Percentiles rank a stretch among this genome's conserved stretches.
Conservation (phyloP, 1,284 basidiomycete genomes). For the Apiotrichum domesticum region DNA sequence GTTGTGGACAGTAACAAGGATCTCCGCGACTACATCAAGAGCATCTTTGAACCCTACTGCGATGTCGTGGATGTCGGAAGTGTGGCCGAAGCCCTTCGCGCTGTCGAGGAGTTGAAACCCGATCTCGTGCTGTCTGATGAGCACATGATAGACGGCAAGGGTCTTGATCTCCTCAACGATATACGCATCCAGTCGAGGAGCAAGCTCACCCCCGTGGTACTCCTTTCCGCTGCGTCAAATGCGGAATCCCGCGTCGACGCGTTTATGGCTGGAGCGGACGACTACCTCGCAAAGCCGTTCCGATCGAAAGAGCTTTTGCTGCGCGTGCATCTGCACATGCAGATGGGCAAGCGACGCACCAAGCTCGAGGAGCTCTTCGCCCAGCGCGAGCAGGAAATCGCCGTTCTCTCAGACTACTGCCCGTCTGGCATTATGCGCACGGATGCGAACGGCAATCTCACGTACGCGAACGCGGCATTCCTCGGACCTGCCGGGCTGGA, state of each 20-base stretch:
- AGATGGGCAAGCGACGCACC: conserved; percentile 26
- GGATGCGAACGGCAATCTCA: conserved; percentile 19
- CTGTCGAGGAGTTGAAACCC: conserved; percentile 19
- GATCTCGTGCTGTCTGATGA: conserved; percentile 23
- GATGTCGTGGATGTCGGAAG: conserved; percentile 33
- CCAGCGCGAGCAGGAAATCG: conserved; percentile 26
- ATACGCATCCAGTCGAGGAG: conserved; percentile 9
- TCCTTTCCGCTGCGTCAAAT: conserved; percentile 16
- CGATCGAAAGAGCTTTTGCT: conserved; percentile 41
- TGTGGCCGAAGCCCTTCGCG: conserved; percentile 36
- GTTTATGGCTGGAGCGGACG: conserved; percentile 41
- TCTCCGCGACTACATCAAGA: conserved; percentile 27
- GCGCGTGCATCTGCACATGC: conserved; percentile 33
- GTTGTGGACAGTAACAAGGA: conserved; percentile 29
- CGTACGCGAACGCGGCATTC: conserved; percentile 35
- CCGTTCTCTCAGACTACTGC: conserved; percentile 37
- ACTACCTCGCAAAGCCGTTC: conserved; percentile 32
- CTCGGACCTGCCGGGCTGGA: neutral
- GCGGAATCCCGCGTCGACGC: conserved; percentile 23
- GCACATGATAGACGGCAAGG: conserved; percentile 34
- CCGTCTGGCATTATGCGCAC: conserved; percentile 35
- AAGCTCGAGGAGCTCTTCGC: conserved; percentile 24
- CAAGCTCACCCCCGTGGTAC: conserved; percentile 12
- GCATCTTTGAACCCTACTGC: conserved; percentile 33
- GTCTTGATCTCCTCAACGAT: conserved; percentile 14